A percentile compares a stretch with the other conserved stretches of the same genome.
phyloP scores from a whole-genome alignment of 768 basidiomycete genomes.

The Phanerochaete carnosa region DNA sequence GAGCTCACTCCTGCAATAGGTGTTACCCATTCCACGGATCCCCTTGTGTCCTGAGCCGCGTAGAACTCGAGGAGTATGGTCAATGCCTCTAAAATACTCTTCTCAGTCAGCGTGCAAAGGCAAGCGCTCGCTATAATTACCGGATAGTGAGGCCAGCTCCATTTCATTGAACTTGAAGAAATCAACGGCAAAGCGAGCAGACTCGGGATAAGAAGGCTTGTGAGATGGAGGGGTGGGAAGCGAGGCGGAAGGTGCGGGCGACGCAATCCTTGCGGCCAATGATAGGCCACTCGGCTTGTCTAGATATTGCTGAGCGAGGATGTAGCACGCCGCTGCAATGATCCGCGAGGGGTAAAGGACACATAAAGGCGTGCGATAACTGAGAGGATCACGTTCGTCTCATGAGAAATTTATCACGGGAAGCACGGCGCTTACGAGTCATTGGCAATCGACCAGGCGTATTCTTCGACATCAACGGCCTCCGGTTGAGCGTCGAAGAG shows the following conservation, averaged over 20 bases:
- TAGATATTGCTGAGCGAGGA: conserved; percentile 68
- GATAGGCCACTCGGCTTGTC: conserved; percentile 76
- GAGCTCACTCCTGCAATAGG: conserved; percentile 43
- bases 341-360: conserved; percentile 65
- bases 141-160: conserved; percentile 58
- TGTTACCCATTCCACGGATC: conserved; percentile 45
- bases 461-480: conserved; percentile 52
- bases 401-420: conserved; percentile 1
- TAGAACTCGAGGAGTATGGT: conserved; percentile 73
- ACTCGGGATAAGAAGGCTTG: conserved; percentile 69
- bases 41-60: conserved; percentile 51
- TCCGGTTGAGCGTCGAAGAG: conserved; percentile 58
- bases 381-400: conserved; percentile 25
- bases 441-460: conserved; percentile 83
- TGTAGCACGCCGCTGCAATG: conserved; percentile 73
- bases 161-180: conserved; percentile 59
- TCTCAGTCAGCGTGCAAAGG: neutral
- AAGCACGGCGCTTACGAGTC: conserved; percentile 61
- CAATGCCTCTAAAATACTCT: conserved; percentile 47
- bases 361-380: conserved; percentile 79
- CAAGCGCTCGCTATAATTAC: conserved; percentile 32
- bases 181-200: conserved; percentile 63
- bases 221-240: conserved; percentile 81
- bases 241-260: conserved; percentile 67
- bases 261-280: conserved; percentile 70